These are phyloP conservation scores for Xylariaceae sp. DNA, from an alignment of 2,329 filamentous ascomycete species.

Conservation along the genomic window DNA sequence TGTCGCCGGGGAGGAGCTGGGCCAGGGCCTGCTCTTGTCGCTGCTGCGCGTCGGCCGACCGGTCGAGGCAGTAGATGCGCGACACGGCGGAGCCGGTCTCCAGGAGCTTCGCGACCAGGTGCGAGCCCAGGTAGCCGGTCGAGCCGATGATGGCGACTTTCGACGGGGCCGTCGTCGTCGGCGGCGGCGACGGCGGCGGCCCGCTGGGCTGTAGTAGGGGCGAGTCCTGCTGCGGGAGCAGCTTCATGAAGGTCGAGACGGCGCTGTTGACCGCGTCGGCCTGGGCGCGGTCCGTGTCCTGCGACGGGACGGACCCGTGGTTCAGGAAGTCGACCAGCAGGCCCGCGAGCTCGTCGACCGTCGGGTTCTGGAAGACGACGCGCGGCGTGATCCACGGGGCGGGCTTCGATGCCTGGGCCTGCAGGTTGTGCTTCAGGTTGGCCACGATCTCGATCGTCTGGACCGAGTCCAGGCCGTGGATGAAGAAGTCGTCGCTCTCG, in stretches of 20 bases:
- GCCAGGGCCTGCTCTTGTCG: conserved; percentile 1
- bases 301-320: background rate
- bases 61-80: conserved; percentile 7
- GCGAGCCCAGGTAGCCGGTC: conserved; percentile 9
- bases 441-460: conserved; percentile 6
- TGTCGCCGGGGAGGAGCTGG: background rate
- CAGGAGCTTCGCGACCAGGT: conserved; percentile 4
- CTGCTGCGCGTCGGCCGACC: background rate
- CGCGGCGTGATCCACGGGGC: conserved; percentile 9
- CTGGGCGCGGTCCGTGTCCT: background rate
- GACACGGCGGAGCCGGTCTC: background rate
- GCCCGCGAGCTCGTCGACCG: conserved; percentile 3
- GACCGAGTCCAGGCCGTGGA: conserved; percentile 8
- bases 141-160: conserved; percentile 10
- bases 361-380: conserved; percentile 10
- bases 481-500: conserved; percentile 8
- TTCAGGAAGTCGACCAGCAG: conserved; percentile 7
- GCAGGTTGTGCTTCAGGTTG: conserved; percentile 9
- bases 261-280: background rate
- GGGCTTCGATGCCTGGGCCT: background rate
- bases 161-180: background rate
- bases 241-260: background rate
- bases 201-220: background rate
- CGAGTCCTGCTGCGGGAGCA: background rate
- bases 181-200: background rate